Percentiles rank a stretch among this genome's conserved stretches.
Evolutionary conservation across 768 basidiomycete species (phyloP).

Genomic region (Auriscalpium microsporum): DNA sequence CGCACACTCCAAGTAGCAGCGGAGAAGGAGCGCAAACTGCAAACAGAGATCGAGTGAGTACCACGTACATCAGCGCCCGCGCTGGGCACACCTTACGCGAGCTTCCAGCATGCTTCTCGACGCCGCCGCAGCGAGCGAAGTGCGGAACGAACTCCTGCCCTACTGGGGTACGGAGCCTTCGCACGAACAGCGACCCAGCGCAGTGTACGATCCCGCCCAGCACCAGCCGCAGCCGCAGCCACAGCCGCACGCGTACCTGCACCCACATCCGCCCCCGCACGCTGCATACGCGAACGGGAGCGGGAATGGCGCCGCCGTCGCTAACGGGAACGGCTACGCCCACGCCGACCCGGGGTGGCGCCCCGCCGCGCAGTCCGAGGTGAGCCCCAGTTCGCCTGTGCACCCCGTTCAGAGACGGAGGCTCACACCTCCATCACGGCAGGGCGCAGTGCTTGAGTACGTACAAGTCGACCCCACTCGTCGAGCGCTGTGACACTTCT

Average conservation of each 20-base stretch:
- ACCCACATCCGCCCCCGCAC: background rate
- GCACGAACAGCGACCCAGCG: background rate
- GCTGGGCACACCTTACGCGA: background rate
- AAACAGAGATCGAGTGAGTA: conserved; percentile 13
- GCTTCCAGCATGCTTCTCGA: conserved; percentile 13
- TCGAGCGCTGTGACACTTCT: background rate
- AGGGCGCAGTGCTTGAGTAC: background rate
- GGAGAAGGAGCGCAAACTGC: conserved; percentile 13
- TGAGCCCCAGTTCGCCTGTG: background rate
- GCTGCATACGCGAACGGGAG: background rate
- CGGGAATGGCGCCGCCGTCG: background rate
- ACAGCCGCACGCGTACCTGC: background rate
- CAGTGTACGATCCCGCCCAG: background rate
- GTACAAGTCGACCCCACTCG: background rate
- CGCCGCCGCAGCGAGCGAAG: conserved; percentile 3
- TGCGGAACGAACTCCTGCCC: background rate
- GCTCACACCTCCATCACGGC: background rate
- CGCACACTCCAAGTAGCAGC: conserved; percentile 5
- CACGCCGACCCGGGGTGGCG: background rate
- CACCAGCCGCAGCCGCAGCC: background rate
- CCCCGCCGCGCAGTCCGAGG: background rate
- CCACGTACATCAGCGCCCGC: background rate
- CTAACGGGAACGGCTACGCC: background rate
- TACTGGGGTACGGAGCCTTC: background rate
- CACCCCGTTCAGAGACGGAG: background rate